Conservation (phyloP, 2,329 filamentous ascomycete species). For the Botrytis hyacinthi region DNA sequence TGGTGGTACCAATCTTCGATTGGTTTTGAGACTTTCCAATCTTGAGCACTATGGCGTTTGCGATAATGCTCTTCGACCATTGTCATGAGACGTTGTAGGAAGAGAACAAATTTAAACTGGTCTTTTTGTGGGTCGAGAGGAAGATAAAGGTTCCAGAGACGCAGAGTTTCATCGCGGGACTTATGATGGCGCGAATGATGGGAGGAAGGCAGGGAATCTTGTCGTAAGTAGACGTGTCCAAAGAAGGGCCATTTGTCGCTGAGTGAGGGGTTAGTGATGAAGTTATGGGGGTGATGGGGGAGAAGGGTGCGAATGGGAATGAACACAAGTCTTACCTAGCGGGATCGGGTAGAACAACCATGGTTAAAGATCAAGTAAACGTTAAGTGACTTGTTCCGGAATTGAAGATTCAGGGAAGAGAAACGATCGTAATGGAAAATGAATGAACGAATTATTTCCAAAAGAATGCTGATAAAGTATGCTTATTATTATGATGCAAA, state of each 20-base stretch:
- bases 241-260: not conserved
- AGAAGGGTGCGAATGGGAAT: not conserved
- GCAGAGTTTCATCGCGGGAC: not conserved
- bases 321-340: not conserved
- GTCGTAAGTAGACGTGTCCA: not conserved
- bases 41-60: not conserved
- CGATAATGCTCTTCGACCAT: not conserved
- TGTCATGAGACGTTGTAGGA: not conserved
- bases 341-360: conserved; percentile 4
- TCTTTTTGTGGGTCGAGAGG: not conserved
- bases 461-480: not conserved
- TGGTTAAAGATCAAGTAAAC: not conserved
- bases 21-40: not conserved
- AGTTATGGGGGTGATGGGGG: not conserved
- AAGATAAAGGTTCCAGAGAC: not conserved
- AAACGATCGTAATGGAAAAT: not conserved
- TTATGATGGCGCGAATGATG: not conserved
- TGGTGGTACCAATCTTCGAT: conserved; percentile 2
- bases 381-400: not conserved
- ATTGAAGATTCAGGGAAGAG: not conserved
- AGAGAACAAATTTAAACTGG: conserved; percentile 4
- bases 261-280: not conserved
- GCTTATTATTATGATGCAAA: too few species aligned
- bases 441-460: not conserved
- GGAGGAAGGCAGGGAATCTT: not conserved